phyloP scores from a whole-genome alignment of 129 eudicot genomes.

The Tagetes erecta region DNA sequence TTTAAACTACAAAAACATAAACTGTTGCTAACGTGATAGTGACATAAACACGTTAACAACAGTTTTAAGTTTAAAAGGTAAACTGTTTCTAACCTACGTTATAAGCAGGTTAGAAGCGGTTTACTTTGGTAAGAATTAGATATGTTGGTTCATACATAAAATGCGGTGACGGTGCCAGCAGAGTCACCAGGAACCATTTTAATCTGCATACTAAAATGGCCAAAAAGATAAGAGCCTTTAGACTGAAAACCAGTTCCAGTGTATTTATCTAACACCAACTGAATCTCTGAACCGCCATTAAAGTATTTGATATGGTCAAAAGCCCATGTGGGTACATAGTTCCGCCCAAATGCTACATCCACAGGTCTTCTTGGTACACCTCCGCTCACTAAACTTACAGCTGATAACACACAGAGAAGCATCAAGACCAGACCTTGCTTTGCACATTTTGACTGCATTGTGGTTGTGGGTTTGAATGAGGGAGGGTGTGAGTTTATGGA shows the following conservation, averaged over 20 bases:
- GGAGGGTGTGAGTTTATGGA: slow-evolving; percentile 10
- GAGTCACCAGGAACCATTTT: slow-evolving; percentile 92
- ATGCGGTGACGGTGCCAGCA: slow-evolving; percentile 96
- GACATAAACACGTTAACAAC: no score
- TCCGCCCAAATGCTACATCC: slow-evolving; percentile 77
- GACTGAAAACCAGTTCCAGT: slow-evolving; percentile 97
- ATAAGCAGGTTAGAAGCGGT: no score
- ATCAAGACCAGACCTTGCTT: not conserved
- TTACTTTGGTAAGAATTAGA: no score
- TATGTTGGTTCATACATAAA: slow-evolving; percentile 47
- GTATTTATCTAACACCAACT: slow-evolving; percentile 65
- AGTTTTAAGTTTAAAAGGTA: no score
- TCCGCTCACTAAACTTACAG: slow-evolving; percentile 36
- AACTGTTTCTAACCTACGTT: no score
- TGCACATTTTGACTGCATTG: not conserved
- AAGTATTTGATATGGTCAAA: slow-evolving; percentile 86
- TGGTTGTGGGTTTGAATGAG: not conserved
- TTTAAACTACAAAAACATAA: no score
- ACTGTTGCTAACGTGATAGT: no score
- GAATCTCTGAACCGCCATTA: slow-evolving; percentile 82
- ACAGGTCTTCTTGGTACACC: slow-evolving; percentile 56
- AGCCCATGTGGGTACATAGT: slow-evolving; percentile 93
- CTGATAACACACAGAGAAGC: slow-evolving; percentile 24
- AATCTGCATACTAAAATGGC: slow-evolving; percentile 85
- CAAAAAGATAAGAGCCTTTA: slow-evolving; percentile 83